Evolutionary conservation across 2,329 filamentous ascomycete species (phyloP), one percentile per base, ranked within the genome.

Genomic region (Penicillium occitanis): DNA sequence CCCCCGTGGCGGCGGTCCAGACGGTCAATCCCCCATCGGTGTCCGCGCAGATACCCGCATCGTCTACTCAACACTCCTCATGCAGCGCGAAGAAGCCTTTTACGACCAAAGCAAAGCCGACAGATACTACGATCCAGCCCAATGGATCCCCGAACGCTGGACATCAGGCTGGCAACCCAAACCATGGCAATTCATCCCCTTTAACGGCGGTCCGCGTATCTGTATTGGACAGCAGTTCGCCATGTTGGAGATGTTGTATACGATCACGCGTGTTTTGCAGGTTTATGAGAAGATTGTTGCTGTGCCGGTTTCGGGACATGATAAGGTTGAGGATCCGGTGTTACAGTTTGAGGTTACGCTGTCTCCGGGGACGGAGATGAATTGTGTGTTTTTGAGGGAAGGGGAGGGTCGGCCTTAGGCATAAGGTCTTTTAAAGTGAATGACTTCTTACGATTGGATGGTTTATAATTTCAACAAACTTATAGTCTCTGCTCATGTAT

Each of bases 221-320:
- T 87, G 85, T 68, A 83, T 87, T 40, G 85, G 85, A 1, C 85
- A 87, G 75, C 85, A 87, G 67, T 87, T 87, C 75, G 85, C 85
- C 3, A 81, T 84, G 73, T 83, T 85, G 2, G 85, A 87, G 75
- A 86, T 87, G 83, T 82, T 81, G 0, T 87, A 82, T 64, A 81
- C 79, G 0, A 70, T 82, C 19, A 76, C 79, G 46, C 70, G 80
- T 33, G 77, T 82, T 46, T 67, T 82, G 69, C 79, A 82, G 70
- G 73, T 75, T 58, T 82, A 77, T 70, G 75, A 78, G 68, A 69
- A 72, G 42, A 74, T 82, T 65, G 63, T 75, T 35, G 77, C 75
- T 3, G 61, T 77, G 25, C 74, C 74, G 0, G 70, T 71, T 10
- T 70, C 63, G n/a, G 75, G 74, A 2, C 72, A 74, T 65, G 68